A percentile compares a stretch with the other conserved stretches of the same genome.
These are phyloP conservation scores for Escallonia herrerae DNA, from an alignment of 129 eudicot species.

Conservation along the genomic window DNA sequence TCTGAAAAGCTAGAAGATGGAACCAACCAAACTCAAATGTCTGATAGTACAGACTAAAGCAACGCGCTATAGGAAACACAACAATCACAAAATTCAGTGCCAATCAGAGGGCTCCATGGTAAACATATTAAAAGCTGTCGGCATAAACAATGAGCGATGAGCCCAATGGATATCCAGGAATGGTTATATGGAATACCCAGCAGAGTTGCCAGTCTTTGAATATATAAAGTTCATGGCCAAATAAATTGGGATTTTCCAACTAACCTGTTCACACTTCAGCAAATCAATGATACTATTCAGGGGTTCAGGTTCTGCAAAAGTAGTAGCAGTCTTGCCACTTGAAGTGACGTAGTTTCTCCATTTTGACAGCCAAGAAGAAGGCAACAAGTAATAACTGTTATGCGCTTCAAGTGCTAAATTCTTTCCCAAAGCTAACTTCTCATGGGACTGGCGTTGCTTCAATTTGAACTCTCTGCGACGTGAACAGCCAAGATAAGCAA, in stretches of 20 bases:
- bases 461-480: conserved; percentile 72
- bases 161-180: no score
- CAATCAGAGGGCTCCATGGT: no score
- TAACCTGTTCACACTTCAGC: conserved; percentile 72
- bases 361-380: conserved; percentile 80
- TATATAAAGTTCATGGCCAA: no score
- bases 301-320: conserved; percentile 51
- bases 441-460: conserved; percentile 86
- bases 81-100: no score
- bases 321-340: conserved; percentile 63
- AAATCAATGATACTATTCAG: conserved; percentile 36
- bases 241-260: neutral
- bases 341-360: conserved; percentile 75
- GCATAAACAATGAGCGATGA: no score
- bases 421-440: conserved; percentile 74
- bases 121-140: no score
- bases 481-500: conserved; percentile 11
- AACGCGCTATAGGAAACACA: no score
- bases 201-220: no score
- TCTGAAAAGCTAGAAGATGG: no score
- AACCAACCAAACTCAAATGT: no score
- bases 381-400: conserved; percentile 62
- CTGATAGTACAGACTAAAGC: no score
- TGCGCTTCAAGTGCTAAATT: conserved; percentile 34
- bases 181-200: no score